phyloP scores from a whole-genome alignment of 352 stramenopile genomes.

The Phytophthora cajani region DNA sequence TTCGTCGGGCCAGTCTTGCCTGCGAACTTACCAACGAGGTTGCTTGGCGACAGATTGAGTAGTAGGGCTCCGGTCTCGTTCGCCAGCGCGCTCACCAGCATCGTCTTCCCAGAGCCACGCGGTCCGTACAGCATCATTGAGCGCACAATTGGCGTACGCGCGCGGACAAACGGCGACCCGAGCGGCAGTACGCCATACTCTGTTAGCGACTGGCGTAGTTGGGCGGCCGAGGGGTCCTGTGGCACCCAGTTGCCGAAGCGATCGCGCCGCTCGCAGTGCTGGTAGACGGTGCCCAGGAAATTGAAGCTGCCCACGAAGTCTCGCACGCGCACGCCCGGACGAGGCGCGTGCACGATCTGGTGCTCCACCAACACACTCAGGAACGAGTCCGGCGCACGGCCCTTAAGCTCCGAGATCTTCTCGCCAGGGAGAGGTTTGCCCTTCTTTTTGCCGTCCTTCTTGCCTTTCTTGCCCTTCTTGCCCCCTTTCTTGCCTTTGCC shows the following conservation, averaged over 20 bases:
- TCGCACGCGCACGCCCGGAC: constrained; percentile 49
- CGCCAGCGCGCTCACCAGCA: constrained; percentile 92
- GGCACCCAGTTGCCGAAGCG: constrained; percentile 89
- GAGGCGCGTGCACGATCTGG: constrained; percentile 81
- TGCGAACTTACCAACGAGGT: constrained; percentile 94
- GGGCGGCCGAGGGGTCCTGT: constrained; percentile 90
- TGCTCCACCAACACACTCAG: constrained; percentile 90
- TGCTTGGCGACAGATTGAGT: constrained; percentile 93
- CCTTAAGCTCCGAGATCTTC: constrained; percentile 92
- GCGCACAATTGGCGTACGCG: constrained; percentile 76
- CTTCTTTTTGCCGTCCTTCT: constrained; percentile 55
- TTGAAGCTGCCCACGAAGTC: constrained; percentile 94
- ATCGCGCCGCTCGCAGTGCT: constrained; percentile 70
- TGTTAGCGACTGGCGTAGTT: constrained; percentile 89
- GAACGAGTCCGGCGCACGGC: constrained; percentile 90
- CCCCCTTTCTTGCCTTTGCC: constrained; percentile 64
- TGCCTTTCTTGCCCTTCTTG: constrained; percentile 58
- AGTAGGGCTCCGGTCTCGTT: constrained; percentile 94
- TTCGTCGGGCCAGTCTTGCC: constrained; percentile 93
- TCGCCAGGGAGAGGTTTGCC: constrained; percentile 87
- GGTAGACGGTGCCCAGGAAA: constrained; percentile 83
- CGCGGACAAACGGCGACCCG: constrained; percentile 75
- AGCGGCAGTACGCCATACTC: constrained; percentile 94
- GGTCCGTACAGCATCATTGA: constrained; percentile 96
- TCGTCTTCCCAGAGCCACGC: constrained; percentile 92